Evolutionary conservation across 140 eudicot species (phyloP), one percentile per base, ranked within the genome.

Genomic region (Artemisia princeps): DNA sequence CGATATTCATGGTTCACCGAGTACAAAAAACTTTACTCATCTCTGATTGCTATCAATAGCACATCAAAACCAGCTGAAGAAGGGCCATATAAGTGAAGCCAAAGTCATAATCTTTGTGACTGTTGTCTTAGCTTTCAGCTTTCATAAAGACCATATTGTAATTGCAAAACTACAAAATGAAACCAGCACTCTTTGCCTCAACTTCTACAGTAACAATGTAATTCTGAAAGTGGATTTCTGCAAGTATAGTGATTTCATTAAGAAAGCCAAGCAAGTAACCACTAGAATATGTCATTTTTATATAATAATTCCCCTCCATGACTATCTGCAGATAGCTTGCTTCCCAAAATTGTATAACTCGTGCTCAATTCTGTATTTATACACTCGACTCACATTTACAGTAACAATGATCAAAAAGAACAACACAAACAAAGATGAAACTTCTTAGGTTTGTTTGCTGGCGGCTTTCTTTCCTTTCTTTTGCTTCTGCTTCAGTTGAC

Each of bases 401-500:
- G 16, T 30, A 70, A 69, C 15, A 40, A 20, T n/a, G 1, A 67
- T 10, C 2, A 20, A 14, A 59, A 28, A 70, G 19, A 22, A 15
- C 44, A 2, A 37, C 44, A 64, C 40, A 13, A 20, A 37, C 19
- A 44, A 28, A 26, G 26, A 30, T 3, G 26, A 62, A 53, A 70
- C 60, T 69, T 58, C 60, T 64, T 58, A 86, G 26, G 57, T 74
- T 61, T 65, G 62, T 68, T 83, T 89, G 78, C 57, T 79, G 45
- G 88, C 73, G 51, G 94, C 71, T 68, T 91, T 91, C 84, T 87
- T 91, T 67, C 86, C 85, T 77, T 91, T 85, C 92, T 87, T 91
- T 67, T 91, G 96, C 81, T 91, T 91, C 62, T 91, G 97, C 88
- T 87, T 91, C 75, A 91, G 70, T 66, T 91, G 97, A 76, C 75